These are phyloP conservation scores for Talaromyces piceae DNA, from an alignment of 2,329 filamentous ascomycete genomes.

Conservation along the genomic window DNA sequence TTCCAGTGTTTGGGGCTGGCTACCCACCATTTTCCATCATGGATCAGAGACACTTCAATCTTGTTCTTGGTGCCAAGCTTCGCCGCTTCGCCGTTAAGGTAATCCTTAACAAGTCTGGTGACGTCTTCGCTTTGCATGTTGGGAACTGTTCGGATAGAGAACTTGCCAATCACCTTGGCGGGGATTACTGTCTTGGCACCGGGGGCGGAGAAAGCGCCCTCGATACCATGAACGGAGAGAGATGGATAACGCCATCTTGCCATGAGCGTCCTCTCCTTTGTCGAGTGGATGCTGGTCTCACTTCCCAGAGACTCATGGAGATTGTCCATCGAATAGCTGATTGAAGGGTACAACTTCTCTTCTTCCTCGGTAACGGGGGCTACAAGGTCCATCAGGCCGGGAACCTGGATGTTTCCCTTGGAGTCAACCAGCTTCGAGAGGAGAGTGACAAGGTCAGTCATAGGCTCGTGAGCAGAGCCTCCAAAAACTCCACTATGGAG, in stretches of 20 bases:
- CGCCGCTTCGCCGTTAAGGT: constrained; percentile 75
- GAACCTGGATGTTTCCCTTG: constrained; percentile 85
- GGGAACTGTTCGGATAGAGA: constrained; percentile 94
- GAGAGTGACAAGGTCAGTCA: constrained; percentile 86
- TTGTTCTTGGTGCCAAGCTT: constrained; percentile 90
- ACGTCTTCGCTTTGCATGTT: constrained; percentile 93
- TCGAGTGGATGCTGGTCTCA: constrained; percentile 75
- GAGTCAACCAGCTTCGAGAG: constrained; percentile 80
- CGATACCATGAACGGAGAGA: constrained; percentile 86
- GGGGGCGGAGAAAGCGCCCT: constrained; percentile 87
- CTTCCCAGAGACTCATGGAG: constrained; percentile 86
- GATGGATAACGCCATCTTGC: constrained; percentile 92
- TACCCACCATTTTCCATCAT: constrained; percentile 98
- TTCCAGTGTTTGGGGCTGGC: constrained; percentile 98
- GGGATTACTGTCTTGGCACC: constrained; percentile 98
- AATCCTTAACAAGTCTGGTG: constrained; percentile 75
- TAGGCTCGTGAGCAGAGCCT: constrained; percentile 92
- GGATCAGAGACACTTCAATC: constrained; percentile 70
- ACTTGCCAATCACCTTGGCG: constrained; percentile 95
- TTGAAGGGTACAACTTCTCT: constrained; percentile 76
- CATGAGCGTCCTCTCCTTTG: constrained; percentile 92
- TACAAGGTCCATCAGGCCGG: constrained; percentile 90
- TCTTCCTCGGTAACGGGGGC: constrained; percentile 82
- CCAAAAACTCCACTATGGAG: constrained; percentile 96
- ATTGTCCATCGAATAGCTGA: constrained; percentile 94